Percentiles rank a stretch among this genome's conserved stretches.
Evolutionary conservation across 768 basidiomycete genomes (phyloP).

Genomic region (Nidularia sp.): DNA sequence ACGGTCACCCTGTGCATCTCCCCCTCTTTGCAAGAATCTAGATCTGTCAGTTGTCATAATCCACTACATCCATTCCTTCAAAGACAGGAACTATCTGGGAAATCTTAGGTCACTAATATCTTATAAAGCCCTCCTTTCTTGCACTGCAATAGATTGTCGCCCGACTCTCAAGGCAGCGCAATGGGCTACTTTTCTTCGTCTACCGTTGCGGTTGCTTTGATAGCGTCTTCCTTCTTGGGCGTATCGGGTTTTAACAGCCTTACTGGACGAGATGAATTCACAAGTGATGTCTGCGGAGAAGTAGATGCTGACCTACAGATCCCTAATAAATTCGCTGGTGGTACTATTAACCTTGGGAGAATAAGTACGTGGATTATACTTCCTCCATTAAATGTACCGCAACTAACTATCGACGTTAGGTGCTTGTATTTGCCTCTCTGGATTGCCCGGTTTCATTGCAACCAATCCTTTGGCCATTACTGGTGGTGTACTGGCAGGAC

Average conservation of each 20-base stretch:
- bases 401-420: constrained; percentile 16
- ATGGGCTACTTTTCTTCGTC: too few relatives aligned
- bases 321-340: constrained; percentile 17
- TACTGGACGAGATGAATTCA: neutral
- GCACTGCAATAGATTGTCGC: too few relatives aligned
- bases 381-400: neutral
- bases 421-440: constrained; percentile 39
- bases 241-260: neutral
- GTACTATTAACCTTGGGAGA: constrained; percentile 20
- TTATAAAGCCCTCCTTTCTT: too few relatives aligned
- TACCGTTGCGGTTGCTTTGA: neutral
- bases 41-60: too few relatives aligned
- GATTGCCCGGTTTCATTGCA: constrained; percentile 25
- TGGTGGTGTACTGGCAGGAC: constrained; percentile 25
- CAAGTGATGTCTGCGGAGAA: constrained; percentile 33
- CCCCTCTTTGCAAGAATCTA: too few relatives aligned
- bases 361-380: constrained; percentile 15
- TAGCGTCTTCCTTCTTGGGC: constrained; percentile 2
- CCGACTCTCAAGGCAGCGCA: too few relatives aligned
- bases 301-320: constrained; percentile 24
- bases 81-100: too few relatives aligned
- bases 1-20: too few relatives aligned
- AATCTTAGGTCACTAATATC: too few relatives aligned
- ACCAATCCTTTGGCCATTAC: constrained; percentile 22
- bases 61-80: too few relatives aligned